Evolutionary conservation across 192 early-diverging fungal genomes (phyloP).

Genomic region (Rhizophagus prolifer): DNA sequence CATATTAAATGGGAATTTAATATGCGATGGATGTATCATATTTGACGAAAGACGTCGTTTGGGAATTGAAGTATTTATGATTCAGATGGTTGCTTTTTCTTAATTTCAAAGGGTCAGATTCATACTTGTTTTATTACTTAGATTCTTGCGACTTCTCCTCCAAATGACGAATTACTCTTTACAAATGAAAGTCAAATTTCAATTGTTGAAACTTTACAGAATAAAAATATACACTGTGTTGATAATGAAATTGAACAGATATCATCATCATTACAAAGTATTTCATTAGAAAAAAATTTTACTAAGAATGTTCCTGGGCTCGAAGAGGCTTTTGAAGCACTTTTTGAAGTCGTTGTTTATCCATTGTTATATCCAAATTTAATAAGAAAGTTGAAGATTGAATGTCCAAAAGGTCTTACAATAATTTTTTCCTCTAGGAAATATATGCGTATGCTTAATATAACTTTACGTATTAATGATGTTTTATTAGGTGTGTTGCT

Average conservation of each 20-base stretch:
- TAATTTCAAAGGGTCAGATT: neutral
- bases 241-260: slow-evolving; percentile 8
- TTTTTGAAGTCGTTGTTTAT: slow-evolving; percentile 77
- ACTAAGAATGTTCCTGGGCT: slow-evolving; percentile 58
- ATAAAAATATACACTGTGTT: neutral
- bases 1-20: neutral
- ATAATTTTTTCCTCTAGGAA: too few relatives aligned
- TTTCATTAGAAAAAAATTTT: slow-evolving; percentile 10
- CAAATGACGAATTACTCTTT: neutral
- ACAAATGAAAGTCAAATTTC: slow-evolving; percentile 6
- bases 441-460: too few relatives aligned
- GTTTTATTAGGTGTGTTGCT: slow-evolving; percentile 66
- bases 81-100: neutral
- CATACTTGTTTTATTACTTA: neutral
- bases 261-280: neutral
- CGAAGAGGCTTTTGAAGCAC: slow-evolving; percentile 67
- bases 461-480: too few relatives aligned
- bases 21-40: slow-evolving; percentile 8
- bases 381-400: slow-evolving; percentile 65
- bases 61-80: slow-evolving; percentile 8
- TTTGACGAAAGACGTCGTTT: slow-evolving; percentile 4
- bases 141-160: slow-evolving; percentile 7
- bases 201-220: neutral
- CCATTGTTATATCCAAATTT: slow-evolving; percentile 67
- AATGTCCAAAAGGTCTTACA: slow-evolving; percentile 69